phyloP scores from a whole-genome alignment of 495 filamentous ascomycete species.

The Apodospora peruviana region DNA sequence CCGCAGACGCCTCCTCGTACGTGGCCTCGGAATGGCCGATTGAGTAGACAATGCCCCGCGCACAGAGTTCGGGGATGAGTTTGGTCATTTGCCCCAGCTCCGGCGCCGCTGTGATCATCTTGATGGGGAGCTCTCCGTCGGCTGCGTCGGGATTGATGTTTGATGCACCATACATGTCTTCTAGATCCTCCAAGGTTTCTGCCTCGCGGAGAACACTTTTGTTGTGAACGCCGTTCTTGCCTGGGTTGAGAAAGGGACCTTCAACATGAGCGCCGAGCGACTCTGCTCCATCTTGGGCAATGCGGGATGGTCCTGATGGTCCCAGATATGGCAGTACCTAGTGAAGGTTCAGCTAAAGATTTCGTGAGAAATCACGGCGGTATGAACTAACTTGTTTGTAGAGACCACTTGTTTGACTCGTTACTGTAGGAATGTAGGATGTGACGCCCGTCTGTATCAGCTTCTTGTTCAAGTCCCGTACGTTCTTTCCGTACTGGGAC shows the following conservation, averaged over 20 bases:
- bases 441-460: constrained; percentile 75
- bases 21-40: constrained; percentile 81
- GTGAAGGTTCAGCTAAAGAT: neutral
- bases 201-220: constrained; percentile 54
- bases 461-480: constrained; percentile 60
- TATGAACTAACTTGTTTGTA: constrained; percentile 50
- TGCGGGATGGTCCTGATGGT: constrained; percentile 52
- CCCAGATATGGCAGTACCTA: constrained; percentile 67
- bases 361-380: neutral
- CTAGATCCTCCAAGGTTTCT: constrained; percentile 50
- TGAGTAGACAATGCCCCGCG: constrained; percentile 60
- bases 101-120: constrained; percentile 75
- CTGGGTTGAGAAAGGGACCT: constrained; percentile 71
- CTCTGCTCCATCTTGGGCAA: constrained; percentile 61
- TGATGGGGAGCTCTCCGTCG: constrained; percentile 39
- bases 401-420: constrained; percentile 60
- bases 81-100: constrained; percentile 61
- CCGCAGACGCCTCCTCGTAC: constrained; percentile 64
- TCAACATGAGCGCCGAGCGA: constrained; percentile 81
- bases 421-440: constrained; percentile 74
- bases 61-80: constrained; percentile 55
- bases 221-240: constrained; percentile 71
- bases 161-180: constrained; percentile 60
- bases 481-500: constrained; percentile 58
- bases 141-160: constrained; percentile 44